Evolutionary conservation across 2,329 filamentous ascomycete species (phyloP).

Genomic region (Pseudopyrenochaeta lycopersici): DNA sequence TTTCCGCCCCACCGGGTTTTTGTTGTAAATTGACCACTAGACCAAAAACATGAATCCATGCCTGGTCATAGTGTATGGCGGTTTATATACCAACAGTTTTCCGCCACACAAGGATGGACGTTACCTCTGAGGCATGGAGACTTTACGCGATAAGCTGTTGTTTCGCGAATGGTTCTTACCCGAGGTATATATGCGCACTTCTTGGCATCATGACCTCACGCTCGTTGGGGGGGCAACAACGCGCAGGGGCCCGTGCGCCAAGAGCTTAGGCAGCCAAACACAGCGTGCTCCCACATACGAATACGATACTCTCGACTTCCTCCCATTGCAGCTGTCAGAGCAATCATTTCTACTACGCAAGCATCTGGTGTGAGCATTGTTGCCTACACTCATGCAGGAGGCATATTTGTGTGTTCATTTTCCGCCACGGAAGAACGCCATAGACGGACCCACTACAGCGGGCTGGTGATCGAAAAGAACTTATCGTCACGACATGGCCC

Average conservation of each 20-base stretch:
- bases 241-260: background rate
- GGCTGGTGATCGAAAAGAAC: background rate
- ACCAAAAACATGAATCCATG: no score
- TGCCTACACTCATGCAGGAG: background rate
- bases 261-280: background rate
- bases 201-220: background rate
- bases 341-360: background rate
- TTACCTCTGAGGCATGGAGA: no score
- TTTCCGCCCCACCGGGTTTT: no score
- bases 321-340: background rate
- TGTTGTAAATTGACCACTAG: no score
- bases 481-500: slow-evolving; percentile 3
- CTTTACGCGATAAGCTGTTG: no score
- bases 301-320: background rate
- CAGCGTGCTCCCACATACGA: background rate
- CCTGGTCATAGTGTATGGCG: background rate
- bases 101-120: no score
- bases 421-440: background rate
- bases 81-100: background rate
- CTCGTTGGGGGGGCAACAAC: background rate
- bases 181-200: background rate
- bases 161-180: no score
- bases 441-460: background rate
- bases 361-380: background rate
- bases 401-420: background rate